Evolutionary conservation across 1,139 yeast species (phyloP).

Genomic region (Diutina mesorugosa): DNA sequence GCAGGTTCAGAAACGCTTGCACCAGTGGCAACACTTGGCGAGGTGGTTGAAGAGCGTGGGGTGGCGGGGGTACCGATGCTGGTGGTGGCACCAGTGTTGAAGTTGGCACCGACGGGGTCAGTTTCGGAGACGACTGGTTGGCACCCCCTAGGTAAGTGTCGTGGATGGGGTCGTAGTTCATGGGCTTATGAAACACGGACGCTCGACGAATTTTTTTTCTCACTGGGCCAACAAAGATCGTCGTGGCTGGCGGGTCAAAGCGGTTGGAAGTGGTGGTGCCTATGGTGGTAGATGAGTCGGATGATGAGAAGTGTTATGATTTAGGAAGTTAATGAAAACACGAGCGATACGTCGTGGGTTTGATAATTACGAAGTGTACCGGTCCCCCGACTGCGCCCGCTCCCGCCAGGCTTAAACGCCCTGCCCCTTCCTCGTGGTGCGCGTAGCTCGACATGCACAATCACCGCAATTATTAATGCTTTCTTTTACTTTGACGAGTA

Average conservation of each 20-base stretch:
- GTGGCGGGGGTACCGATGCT: not conserved
- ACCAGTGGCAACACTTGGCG: not conserved
- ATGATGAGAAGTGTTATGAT: not conserved
- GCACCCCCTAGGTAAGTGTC: conserved; percentile 4
- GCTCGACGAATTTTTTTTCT: not conserved
- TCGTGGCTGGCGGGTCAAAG: not conserved
- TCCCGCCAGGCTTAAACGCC: not conserved
- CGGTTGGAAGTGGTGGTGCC: not conserved
- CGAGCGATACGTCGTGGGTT: not conserved
- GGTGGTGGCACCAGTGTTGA: not conserved
- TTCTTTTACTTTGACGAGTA: not conserved
- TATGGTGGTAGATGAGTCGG: not conserved
- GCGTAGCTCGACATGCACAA: not conserved
- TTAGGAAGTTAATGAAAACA: not conserved
- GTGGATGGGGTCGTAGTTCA: conserved; percentile 9
- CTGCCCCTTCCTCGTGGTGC: not conserved
- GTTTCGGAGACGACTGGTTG: not conserved
- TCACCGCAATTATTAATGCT: not conserved
- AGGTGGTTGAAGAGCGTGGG: not conserved
- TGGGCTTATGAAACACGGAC: conserved; percentile 1
- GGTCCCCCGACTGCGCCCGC: not conserved
- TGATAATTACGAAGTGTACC: not conserved
- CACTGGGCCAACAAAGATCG: not conserved
- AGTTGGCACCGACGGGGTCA: not conserved
- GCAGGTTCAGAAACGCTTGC: not conserved